Evolutionary conservation across 2,329 filamentous ascomycete genomes (phyloP), one percentile per base, ranked within the genome.

Genomic region (Lachnellula suecica): DNA sequence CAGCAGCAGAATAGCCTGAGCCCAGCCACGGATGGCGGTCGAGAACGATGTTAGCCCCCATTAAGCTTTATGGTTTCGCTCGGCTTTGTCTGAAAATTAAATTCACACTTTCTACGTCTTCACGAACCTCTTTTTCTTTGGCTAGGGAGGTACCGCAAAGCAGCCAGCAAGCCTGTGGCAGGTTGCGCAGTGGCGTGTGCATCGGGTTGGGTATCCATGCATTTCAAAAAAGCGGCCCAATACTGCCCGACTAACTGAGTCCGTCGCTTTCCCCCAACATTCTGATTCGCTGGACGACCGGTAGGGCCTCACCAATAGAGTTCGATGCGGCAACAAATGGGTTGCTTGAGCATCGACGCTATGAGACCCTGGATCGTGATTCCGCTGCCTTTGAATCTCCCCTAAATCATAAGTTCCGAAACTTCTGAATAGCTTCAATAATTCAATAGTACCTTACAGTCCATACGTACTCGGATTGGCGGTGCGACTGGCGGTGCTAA

Each of bases 201-300:
- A 47, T 24, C 58, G 63, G 52, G 68, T 76, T 72, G 73, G 74
- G 74, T 72, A 74, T 66, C 70, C 69, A 76, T 73, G 73, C 74
- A 67, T 71, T 59, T 59, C 61, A n/a, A n/a, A n/a, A n/a, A n/a
- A n/a, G n/a, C n/a, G 58, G 70, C 71, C 72, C 66, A 59, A 65
- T 57, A 27, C 49, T 61, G 58, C 58, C 59, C 56, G 56, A 60
- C 46, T 45, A 29, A 47, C 45, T 31, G 42, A 23, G 24, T 8
- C 34, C 17, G 19, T 20, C 17, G 19, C 47, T 22, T 41, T 60
- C 41, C n/a, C n/a, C n/a, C n/a, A n/a, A n/a, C n/a, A n/a, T n/a
- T n/a, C n/a, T n/a, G n/a, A 63, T 59, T 59, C 52, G 57, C 46
- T 59, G 46, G 29, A 54, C 45, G 23, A 44, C 47, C 51, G 51